Conservation (phyloP, 306 rosid genomes). For the Chamaecrista fasciculata region DNA sequence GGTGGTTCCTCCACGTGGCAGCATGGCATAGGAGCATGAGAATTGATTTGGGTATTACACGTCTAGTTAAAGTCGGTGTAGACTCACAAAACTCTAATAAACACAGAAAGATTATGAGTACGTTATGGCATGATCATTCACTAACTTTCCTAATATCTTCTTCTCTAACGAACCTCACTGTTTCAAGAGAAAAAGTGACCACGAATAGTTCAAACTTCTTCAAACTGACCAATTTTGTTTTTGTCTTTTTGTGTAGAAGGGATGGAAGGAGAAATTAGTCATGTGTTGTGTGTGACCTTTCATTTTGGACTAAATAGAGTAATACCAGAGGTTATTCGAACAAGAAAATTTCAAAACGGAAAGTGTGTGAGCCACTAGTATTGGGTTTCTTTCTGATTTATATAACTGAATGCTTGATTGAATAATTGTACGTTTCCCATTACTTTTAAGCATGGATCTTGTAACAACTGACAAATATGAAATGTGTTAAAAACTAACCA, state of each 20-base stretch:
- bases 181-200: neutral
- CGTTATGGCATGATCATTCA: too few species aligned
- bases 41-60: neutral
- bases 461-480: too few species aligned
- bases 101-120: too few species aligned
- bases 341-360: too few species aligned
- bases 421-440: too few species aligned
- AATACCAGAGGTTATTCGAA: too few species aligned
- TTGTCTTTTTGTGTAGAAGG: neutral
- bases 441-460: neutral
- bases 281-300: too few species aligned
- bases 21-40: neutral
- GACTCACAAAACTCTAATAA: too few species aligned
- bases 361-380: too few species aligned
- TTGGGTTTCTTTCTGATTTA: neutral
- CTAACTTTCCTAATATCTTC: neutral
- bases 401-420: too few species aligned
- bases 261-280: too few species aligned
- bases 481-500: neutral
- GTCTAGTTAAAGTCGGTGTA: neutral
- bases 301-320: too few species aligned
- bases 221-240: neutral
- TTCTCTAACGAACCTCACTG: neutral
- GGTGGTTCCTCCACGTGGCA: constrained; percentile 34
- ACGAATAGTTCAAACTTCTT: neutral